Evolutionary conservation across 2,329 filamentous ascomycete species (phyloP).

Genomic region (Microsporum audouinii): DNA sequence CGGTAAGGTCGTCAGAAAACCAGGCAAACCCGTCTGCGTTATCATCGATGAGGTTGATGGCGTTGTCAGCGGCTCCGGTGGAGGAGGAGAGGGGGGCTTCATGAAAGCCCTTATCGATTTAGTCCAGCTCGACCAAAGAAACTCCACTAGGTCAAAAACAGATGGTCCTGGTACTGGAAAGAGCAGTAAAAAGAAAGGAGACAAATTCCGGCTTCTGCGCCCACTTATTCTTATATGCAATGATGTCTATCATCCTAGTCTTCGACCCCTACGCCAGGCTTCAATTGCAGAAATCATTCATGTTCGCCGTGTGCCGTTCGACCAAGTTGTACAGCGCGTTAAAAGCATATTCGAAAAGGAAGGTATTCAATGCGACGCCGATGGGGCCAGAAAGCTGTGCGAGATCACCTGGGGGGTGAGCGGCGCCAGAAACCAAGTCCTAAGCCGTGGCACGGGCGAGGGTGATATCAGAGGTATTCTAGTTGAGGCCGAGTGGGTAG

Average conservation of each 20-base stretch:
- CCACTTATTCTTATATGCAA: constrained; percentile 94
- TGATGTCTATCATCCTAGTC: constrained; percentile 83
- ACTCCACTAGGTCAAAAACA: constrained; percentile 36
- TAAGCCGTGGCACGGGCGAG: constrained; percentile 35
- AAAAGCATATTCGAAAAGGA: constrained; percentile 80
- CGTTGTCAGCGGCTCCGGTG: constrained; percentile 67
- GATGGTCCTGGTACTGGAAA: constrained; percentile 17
- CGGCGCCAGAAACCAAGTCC: constrained; percentile 44
- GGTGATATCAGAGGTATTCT: constrained; percentile 53
- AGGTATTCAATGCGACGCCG: constrained; percentile 74
- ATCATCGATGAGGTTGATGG: constrained; percentile 96
- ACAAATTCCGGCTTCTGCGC: constrained; percentile 75
- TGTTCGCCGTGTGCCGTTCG: constrained; percentile 75
- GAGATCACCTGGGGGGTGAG: constrained; percentile 56
- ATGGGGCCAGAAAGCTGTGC: constrained; percentile 65
- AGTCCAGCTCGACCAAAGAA: constrained; percentile 75
- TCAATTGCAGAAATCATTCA: constrained; percentile 80
- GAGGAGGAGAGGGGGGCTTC: constrained; percentile 74
- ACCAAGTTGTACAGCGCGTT: constrained; percentile 70
- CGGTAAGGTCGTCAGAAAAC: constrained; percentile 49
- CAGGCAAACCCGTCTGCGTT: constrained; percentile 79
- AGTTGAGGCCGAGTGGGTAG: constrained; percentile 55
- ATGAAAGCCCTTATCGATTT: constrained; percentile 90
- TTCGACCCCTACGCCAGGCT: constrained; percentile 77
- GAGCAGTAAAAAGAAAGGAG: constrained; percentile 58